Evolutionary conservation across 768 basidiomycete genomes (phyloP), one percentile per base, ranked within the genome.

Genomic region (Lactarius hatsudake): DNA sequence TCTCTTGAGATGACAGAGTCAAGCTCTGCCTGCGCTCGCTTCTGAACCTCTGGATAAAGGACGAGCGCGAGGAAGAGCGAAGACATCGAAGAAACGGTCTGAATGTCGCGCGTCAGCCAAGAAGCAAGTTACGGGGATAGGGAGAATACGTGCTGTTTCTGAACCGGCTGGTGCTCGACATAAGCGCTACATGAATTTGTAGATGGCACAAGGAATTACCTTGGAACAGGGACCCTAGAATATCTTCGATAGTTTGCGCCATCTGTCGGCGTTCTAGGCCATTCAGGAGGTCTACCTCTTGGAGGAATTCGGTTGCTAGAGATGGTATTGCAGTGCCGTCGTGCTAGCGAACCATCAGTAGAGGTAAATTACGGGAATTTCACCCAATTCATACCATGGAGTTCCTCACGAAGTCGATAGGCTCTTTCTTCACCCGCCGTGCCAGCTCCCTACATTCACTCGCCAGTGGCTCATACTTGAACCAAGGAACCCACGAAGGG

Each of bases 1-100:
- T 72, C 69, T 36, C 62, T 30, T 9, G 74, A 75, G 1, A 76
- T 48, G 34, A 76, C 70, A 6, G 51, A 30, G 60, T 76, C 75
- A 10, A 78, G 64, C 45, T 78, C 76, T 13, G 54, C 70, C 66
- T 76, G 68, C 7, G 68, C 68, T 13, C 58, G 66, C 26, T 20
- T 63, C 59, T 68, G 66, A 5, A 69, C 62, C 6, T 68, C 42
- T 10, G 65, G 66, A 36, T 67, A 32, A 3, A 60, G 62, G 1
- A 30, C 28, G 17, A 68, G 51, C 6, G 53, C 68, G n/a, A 54
- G 62, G 59, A 69, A 69, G 0, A 69, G 23, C 17, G 61, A 60
- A 5, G 51, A 3, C 28, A 63, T 51, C 20, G 66, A 20, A 1
- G 68, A 63, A 12, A 67, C 53, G 34, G 51, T 23, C 61, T 62